phyloP scores from a whole-genome alignment of 495 filamentous ascomycete species.

The Tuber indicum region DNA sequence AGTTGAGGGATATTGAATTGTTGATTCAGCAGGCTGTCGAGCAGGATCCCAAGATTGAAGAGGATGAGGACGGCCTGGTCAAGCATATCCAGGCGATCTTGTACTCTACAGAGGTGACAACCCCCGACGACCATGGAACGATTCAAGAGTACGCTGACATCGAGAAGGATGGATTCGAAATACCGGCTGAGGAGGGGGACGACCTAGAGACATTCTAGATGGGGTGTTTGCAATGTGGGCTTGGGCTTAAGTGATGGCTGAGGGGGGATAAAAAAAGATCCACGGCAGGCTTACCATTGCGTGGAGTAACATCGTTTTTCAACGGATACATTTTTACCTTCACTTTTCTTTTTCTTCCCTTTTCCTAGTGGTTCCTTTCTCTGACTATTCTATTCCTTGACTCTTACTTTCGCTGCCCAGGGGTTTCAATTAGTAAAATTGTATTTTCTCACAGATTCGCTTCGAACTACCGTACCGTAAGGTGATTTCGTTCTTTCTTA shows the following conservation, averaged over 20 bases:
- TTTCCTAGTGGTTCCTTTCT: slow-evolving; percentile 6
- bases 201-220: slow-evolving; percentile 72
- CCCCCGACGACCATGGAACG: slow-evolving; percentile 16
- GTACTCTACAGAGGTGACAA: slow-evolving; percentile 81
- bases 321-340: slow-evolving; percentile 12
- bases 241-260: neutral
- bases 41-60: slow-evolving; percentile 80
- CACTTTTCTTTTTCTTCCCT: slow-evolving; percentile 11
- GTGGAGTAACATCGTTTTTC: slow-evolving; percentile 22
- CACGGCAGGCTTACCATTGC: slow-evolving; percentile 12
- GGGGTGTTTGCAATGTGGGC: slow-evolving; percentile 7
- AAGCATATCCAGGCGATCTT: slow-evolving; percentile 93
- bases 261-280: neutral
- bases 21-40: slow-evolving; percentile 87
- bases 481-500: slow-evolving; percentile 26
- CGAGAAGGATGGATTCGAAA: slow-evolving; percentile 67
- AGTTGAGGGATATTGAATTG: slow-evolving; percentile 92
- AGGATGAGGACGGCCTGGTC: slow-evolving; percentile 81
- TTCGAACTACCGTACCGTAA: slow-evolving; percentile 26
- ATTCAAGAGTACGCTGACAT: slow-evolving; percentile 19
- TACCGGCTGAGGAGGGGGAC: slow-evolving; percentile 62
- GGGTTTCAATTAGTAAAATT: slow-evolving; percentile 24
- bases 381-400: slow-evolving; percentile 12
- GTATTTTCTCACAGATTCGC: slow-evolving; percentile 28
- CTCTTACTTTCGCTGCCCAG: neutral